Evolutionary conservation across 129 eudicot genomes (phyloP).

Genomic region (Tagetes patula): DNA sequence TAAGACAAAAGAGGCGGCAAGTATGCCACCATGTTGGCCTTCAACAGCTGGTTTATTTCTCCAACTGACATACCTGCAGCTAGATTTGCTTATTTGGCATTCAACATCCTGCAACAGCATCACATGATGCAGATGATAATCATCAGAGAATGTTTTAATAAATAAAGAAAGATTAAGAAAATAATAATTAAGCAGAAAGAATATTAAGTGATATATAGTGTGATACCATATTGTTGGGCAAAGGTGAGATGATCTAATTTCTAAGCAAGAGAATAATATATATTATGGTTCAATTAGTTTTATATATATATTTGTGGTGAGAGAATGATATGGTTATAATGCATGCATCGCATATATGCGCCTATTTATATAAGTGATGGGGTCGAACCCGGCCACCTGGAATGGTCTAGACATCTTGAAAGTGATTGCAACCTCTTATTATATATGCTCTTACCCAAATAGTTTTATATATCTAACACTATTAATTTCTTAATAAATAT

Average conservation of each 20-base stretch:
- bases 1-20: conserved; percentile 75
- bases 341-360: background rate
- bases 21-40: conserved; percentile 72
- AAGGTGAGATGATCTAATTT: conserved; percentile 19
- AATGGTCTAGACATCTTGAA: conserved; percentile 57
- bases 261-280: conserved; percentile 3
- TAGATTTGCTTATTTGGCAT: conserved; percentile 40
- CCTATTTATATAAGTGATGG: conserved; percentile 37
- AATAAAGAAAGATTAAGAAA: background rate
- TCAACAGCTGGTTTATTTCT: conserved; percentile 65
- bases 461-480: background rate
- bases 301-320: background rate
- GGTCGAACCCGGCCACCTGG: conserved; percentile 34
- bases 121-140: background rate
- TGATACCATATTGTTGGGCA: conserved; percentile 42
- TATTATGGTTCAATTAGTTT: conserved; percentile 16
- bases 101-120: conserved; percentile 47
- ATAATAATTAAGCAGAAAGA: background rate
- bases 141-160: background rate
- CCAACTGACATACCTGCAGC: conserved; percentile 76
- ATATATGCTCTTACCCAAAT: background rate
- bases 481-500: background rate
- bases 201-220: background rate
- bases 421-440: conserved; percentile 31
- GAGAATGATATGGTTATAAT: background rate